Conservation (phyloP, 805 yeast species). For the Candida ovalis region DNA sequence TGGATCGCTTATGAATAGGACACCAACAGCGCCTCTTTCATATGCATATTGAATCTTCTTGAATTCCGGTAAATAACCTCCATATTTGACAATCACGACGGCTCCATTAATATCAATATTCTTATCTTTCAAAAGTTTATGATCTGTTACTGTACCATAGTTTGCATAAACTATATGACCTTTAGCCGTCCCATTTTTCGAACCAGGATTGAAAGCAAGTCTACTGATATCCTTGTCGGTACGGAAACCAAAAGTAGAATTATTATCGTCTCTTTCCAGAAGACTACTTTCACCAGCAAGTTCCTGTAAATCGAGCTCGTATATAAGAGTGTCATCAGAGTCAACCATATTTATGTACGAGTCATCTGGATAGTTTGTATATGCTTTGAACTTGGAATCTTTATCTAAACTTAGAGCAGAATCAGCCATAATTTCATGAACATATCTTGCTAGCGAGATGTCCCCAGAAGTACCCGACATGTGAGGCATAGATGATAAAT, state of each 20-base stretch:
- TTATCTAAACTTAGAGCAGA: slow-evolving; percentile 54
- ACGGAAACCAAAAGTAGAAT: not conserved
- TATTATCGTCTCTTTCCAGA: slow-evolving; percentile 5
- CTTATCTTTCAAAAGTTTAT: slow-evolving; percentile 34
- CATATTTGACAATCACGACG: slow-evolving; percentile 61
- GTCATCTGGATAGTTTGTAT: slow-evolving; percentile 60
- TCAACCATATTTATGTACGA: slow-evolving; percentile 26
- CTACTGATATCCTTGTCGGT: slow-evolving; percentile 32
- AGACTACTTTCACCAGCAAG: slow-evolving; percentile 6
- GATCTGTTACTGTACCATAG: slow-evolving; percentile 60
- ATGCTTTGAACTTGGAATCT: slow-evolving; percentile 48
- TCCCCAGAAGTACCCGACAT: slow-evolving; percentile 88
- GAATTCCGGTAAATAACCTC: slow-evolving; percentile 44
- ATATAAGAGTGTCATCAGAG: slow-evolving; percentile 13
- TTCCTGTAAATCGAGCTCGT: slow-evolving; percentile 23
- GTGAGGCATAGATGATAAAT: slow-evolving; percentile 79
- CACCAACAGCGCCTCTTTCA: slow-evolving; percentile 54
- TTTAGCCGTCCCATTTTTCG: slow-evolving; percentile 52
- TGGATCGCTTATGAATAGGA: slow-evolving; percentile 59
- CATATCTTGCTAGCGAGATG: slow-evolving; percentile 61
- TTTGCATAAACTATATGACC: slow-evolving; percentile 61
- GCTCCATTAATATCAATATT: slow-evolving; percentile 42
- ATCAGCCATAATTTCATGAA: slow-evolving; percentile 53
- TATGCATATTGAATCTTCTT: slow-evolving; percentile 55
- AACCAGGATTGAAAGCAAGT: slow-evolving; percentile 66